phyloP scores from a whole-genome alignment of 2,329 filamentous ascomycete species.

The Cladorrhinum sp. region DNA sequence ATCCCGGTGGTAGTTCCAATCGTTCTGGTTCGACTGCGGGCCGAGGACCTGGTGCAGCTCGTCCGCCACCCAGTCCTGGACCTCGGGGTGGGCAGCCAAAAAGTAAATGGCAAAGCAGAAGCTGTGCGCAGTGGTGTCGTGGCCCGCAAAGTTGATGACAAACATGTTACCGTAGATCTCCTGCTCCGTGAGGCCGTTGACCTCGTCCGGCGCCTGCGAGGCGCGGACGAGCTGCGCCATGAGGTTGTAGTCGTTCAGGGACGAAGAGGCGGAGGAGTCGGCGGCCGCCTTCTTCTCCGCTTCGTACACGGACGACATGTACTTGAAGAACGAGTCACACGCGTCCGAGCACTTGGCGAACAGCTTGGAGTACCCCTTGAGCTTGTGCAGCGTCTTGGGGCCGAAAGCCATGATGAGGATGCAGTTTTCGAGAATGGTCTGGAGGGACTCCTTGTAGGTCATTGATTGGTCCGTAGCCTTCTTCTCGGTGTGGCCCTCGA shows the following conservation, averaged over 20 bases:
- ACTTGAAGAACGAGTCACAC: slow-evolving; percentile 27
- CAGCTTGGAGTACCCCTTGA: slow-evolving; percentile 36
- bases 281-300: slow-evolving; percentile 25
- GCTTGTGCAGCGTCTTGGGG: slow-evolving; percentile 32
- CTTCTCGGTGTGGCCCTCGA: slow-evolving; percentile 29
- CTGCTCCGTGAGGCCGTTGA: slow-evolving; percentile 32
- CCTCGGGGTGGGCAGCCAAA: slow-evolving; percentile 42
- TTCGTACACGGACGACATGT: slow-evolving; percentile 33
- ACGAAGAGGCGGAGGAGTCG: not conserved
- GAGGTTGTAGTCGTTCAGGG: slow-evolving; percentile 6
- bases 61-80: slow-evolving; percentile 45
- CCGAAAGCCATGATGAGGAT: slow-evolving; percentile 32
- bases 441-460: slow-evolving; percentile 31
- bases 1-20: slow-evolving; percentile 35
- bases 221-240: slow-evolving; percentile 15
- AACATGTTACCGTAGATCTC: slow-evolving; percentile 51
- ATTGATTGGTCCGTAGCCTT: slow-evolving; percentile 9
- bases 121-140: slow-evolving; percentile 49
- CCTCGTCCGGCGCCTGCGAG: slow-evolving; percentile 6
- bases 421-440: slow-evolving; percentile 31
- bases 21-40: slow-evolving; percentile 17
- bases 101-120: slow-evolving; percentile 42
- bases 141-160: slow-evolving; percentile 48
- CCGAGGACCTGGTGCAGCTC: slow-evolving; percentile 34
- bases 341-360: slow-evolving; percentile 25